A percentile compares a stretch with the other conserved stretches of the same genome.
Evolutionary conservation across 768 basidiomycete genomes (phyloP).

Genomic region (Lentinula sp.): DNA sequence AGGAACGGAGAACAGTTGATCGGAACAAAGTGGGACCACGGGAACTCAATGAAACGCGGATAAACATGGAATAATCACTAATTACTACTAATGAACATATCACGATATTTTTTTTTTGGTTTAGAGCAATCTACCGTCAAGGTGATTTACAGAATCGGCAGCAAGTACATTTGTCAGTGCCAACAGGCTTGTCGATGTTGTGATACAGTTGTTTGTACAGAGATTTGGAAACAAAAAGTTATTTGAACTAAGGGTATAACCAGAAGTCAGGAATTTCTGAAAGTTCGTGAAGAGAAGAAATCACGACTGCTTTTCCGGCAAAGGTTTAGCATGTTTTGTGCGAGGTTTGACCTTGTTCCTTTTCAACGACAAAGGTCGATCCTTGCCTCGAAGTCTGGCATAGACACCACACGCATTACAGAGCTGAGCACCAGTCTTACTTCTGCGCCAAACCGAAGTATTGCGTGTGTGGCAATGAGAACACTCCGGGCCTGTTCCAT

Average conservation of each 20-base stretch:
- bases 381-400: constrained; percentile 8
- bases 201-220: no score
- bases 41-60: no score
- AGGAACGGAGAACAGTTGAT: not conserved
- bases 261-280: no score
- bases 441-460: constrained; percentile 12
- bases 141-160: no score
- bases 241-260: no score
- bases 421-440: constrained; percentile 10
- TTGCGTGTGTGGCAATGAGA: constrained; percentile 10
- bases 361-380: constrained; percentile 10
- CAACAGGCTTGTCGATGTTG: no score
- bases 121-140: no score
- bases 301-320: not conserved
- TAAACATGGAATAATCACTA: no score
- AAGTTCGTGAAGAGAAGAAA: not conserved
- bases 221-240: no score
- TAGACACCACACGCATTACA: constrained; percentile 13
- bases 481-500: constrained; percentile 8
- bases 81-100: no score
- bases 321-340: constrained; percentile 9
- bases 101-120: no score
- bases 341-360: constrained; percentile 12
- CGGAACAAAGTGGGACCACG: not conserved
- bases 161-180: no score